Conservation (phyloP, 768 basidiomycete genomes). For the Plicaturopsis crispa region DNA sequence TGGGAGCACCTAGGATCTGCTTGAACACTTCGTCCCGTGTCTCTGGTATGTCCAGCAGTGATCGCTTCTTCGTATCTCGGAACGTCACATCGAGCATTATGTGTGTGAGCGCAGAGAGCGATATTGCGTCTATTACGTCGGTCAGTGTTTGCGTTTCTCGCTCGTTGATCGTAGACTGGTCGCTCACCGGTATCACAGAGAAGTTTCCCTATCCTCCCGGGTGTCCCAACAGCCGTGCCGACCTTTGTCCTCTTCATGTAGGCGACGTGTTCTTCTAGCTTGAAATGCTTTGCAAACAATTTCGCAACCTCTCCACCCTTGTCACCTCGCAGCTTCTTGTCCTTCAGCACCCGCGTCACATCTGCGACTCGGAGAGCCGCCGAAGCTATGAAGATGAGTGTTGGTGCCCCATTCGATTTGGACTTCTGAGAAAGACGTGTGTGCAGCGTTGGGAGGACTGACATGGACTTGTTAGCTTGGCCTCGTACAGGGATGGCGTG, state of each 20-base stretch:
- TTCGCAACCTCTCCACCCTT: conserved; percentile 92
- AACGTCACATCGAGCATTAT: conserved; percentile 74
- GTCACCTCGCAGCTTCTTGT: conserved; percentile 62
- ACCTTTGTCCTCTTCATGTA: conserved; percentile 84
- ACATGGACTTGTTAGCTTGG: conserved; percentile 1
- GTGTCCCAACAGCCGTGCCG: conserved; percentile 86
- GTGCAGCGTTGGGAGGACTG: conserved; percentile 62
- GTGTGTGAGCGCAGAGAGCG: conserved; percentile 70
- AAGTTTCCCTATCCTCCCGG: conserved; percentile 84
- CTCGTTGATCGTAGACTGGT: background rate
- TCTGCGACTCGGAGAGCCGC: conserved; percentile 94
- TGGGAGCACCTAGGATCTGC: conserved; percentile 56
- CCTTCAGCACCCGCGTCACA: conserved; percentile 66
- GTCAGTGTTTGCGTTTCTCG: conserved; percentile 5
- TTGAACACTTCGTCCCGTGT: conserved; percentile 77
- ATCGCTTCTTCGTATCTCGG: conserved; percentile 70
- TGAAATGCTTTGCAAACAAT: conserved; percentile 93
- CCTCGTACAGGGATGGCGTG: background rate
- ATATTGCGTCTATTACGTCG: conserved; percentile 51
- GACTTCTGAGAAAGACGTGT: conserved; percentile 69
- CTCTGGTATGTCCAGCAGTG: conserved; percentile 76
- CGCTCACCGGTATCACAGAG: conserved; percentile 58
- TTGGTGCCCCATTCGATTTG: conserved; percentile 77
- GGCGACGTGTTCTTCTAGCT: conserved; percentile 77
- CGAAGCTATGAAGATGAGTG: conserved; percentile 74